Conservation (phyloP, 163 green algal genomes). For the Picocystis sp. region DNA sequence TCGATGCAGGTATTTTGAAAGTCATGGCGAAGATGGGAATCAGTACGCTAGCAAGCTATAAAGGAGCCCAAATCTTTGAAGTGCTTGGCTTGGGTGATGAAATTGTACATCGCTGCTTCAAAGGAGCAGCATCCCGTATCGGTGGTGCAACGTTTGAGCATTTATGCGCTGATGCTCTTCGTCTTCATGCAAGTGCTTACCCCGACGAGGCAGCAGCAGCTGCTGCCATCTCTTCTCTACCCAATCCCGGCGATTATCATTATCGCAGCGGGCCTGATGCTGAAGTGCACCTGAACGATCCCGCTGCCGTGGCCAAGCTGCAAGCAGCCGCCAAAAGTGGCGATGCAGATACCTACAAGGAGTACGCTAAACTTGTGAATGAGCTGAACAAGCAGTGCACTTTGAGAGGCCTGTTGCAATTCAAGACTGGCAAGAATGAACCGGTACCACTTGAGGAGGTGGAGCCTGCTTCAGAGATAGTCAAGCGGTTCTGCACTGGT, state of each 20-base stretch:
- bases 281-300: constrained; percentile 88
- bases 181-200: constrained; percentile 54
- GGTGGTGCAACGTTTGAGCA: constrained; percentile 38
- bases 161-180: constrained; percentile 50
- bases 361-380: constrained; percentile 56
- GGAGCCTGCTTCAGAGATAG: constrained; percentile 68
- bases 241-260: constrained; percentile 17
- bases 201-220: constrained; percentile 3
- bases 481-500: constrained; percentile 78
- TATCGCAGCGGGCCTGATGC: constrained; percentile 16
- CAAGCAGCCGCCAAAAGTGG: constrained; percentile 39
- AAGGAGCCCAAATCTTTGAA: constrained; percentile 94
- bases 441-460: constrained; percentile 61
- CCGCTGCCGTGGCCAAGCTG: constrained; percentile 68
- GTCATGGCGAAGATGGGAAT: constrained; percentile 92
- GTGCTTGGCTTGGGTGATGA: constrained; percentile 56
- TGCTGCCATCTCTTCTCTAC: constrained; percentile 31
- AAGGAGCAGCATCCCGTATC: constrained; percentile 57
- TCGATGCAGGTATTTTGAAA: constrained; percentile 14
- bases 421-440: constrained; percentile 30
- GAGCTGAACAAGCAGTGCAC: constrained; percentile 55
- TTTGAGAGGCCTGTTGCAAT: constrained; percentile 73
- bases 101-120: constrained; percentile 62
- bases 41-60: constrained; percentile 55
- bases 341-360: constrained; percentile 44